Base-by-base conservation (phyloP, 495 filamentous ascomycete genomes). In the Chaetomidium leptoderma region DNA sequence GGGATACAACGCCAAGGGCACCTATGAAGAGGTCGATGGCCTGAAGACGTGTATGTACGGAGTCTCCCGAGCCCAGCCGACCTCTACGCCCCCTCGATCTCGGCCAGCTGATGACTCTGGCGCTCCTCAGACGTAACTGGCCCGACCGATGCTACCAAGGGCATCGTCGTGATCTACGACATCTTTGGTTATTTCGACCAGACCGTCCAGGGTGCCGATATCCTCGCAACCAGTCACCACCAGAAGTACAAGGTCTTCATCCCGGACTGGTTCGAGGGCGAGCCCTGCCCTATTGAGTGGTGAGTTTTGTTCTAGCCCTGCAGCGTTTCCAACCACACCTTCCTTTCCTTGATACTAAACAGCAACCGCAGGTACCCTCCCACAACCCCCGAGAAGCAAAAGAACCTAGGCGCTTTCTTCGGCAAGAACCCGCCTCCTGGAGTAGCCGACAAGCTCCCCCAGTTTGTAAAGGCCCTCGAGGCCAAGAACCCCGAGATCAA, bases 391-490 rank as follows among this genome's bases (percentile, higher is more conserved):
- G 90, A 96, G 66, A 90, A 96, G 77, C 78, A 84, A 69, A 69
- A 88, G 76, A 83, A 81, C 57, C 76, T 98, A 7, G 81, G 82
- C 48, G 78, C 77, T 26, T 97, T 93, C 82, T 91, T 97, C 77
- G 67, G 77, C 54, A 87, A 80, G 60, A 76, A 83, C 62, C 81
- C 83, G 0, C 84, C 88, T 0, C 75, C 76, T 3, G 80, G 79
- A 40, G 86, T 82, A 16, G 81, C 86, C 17, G 75, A 73, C 52
- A 83, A 83, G 61, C 78, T 95, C 55, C 84, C 74, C 0, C 77
- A 72, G 7, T 75, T 87, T 56, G 74, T 93, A 55, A 71, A 83
- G 59, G 74, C 79, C 53, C 64, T 89, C 35, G 65, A 69, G 62
- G 76, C 65, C 62, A 80, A 75, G 74, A 72, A 79, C 74, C 76